These are phyloP conservation scores for Pythium scleroteichum DNA, from an alignment of 352 stramenopile genomes.

Conservation along the genomic window DNA sequence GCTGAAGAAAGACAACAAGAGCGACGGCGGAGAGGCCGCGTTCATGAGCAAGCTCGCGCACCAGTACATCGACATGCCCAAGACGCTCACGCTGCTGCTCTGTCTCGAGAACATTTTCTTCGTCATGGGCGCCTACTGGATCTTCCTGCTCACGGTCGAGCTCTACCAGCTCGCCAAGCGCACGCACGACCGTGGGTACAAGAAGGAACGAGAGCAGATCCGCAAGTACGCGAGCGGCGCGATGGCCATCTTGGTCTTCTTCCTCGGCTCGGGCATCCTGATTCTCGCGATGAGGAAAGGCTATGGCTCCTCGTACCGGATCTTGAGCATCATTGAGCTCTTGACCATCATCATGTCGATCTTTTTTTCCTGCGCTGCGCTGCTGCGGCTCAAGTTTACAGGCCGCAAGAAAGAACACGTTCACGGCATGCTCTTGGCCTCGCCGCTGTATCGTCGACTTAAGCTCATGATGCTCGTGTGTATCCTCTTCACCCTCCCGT, in stretches of 20 bases:
- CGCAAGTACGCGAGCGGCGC: slow-evolving; percentile 43
- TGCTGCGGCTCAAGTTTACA: slow-evolving; percentile 44
- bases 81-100: slow-evolving; percentile 45
- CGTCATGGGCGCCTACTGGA: slow-evolving; percentile 68
- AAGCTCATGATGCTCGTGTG: slow-evolving; percentile 69
- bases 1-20: slow-evolving; percentile 42
- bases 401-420: slow-evolving; percentile 72
- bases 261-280: slow-evolving; percentile 35
- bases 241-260: slow-evolving; percentile 34
- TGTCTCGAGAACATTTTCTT: slow-evolving; percentile 65
- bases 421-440: slow-evolving; percentile 65
- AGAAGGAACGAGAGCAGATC: slow-evolving; percentile 54
- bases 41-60: slow-evolving; percentile 68
- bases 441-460: slow-evolving; percentile 63
- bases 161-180: slow-evolving; percentile 64
- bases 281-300: slow-evolving; percentile 49
- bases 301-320: slow-evolving; percentile 52
- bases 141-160: slow-evolving; percentile 54
- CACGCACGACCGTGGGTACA: slow-evolving; percentile 51
- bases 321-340: slow-evolving; percentile 58
- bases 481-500: slow-evolving; percentile 66
- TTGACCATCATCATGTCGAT: slow-evolving; percentile 49
- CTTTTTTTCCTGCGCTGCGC: slow-evolving; percentile 40
- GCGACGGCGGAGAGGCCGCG: slow-evolving; percentile 53
- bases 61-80: slow-evolving; percentile 38